Evolutionary conservation across 768 basidiomycete species (phyloP).

Genomic region (Calocera viscosa): DNA sequence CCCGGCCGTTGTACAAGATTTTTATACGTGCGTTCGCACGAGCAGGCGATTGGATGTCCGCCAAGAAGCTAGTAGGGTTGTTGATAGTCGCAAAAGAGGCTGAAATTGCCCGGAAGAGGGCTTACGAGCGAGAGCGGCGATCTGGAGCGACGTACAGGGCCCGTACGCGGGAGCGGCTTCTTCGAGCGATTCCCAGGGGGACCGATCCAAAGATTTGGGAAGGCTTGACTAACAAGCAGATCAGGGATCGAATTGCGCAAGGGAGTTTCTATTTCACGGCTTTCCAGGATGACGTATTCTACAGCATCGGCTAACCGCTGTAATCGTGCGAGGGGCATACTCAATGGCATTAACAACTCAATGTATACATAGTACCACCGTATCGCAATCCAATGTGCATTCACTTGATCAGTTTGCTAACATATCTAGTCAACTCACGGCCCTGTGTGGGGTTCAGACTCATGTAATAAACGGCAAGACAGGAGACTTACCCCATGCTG

Average conservation of each 20-base stretch:
- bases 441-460: too few relatives aligned
- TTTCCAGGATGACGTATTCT: background rate
- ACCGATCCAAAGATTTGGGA: background rate
- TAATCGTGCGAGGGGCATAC: too few relatives aligned
- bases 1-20: conserved; percentile 59
- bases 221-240: background rate
- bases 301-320: too few relatives aligned
- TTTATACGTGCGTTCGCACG: conserved; percentile 53
- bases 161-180: background rate
- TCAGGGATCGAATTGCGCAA: background rate
- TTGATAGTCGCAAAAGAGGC: background rate
- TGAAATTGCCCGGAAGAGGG: background rate
- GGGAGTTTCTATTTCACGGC: background rate
- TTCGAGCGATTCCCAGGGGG: background rate
- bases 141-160: background rate
- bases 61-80: conserved; percentile 17
- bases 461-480: too few relatives aligned
- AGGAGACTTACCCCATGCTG: too few relatives aligned
- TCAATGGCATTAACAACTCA: too few relatives aligned
- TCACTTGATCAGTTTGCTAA: too few relatives aligned
- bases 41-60: conserved; percentile 41
- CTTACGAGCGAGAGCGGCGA: background rate
- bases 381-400: too few relatives aligned
- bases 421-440: too few relatives aligned
- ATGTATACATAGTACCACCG: too few relatives aligned